These are phyloP conservation scores for Pseudonitzschia delicatissima DNA, from an alignment of 108 stramenopile species.

Conservation along the genomic window DNA sequence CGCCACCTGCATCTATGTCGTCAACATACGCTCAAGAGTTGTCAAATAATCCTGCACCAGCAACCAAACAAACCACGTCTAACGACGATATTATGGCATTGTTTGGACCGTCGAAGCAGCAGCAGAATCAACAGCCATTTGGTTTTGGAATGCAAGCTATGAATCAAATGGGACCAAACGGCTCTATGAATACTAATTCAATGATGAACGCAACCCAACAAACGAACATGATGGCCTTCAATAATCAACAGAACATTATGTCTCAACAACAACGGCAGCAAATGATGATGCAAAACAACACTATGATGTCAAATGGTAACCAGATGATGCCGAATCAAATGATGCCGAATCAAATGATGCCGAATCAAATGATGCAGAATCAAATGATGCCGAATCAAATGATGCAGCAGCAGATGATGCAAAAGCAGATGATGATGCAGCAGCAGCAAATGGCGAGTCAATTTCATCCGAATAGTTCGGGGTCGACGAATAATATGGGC, in stretches of 20 bases:
- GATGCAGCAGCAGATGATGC: slow-evolving; percentile 25
- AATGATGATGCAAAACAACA: slow-evolving; percentile 18
- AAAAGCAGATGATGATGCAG: slow-evolving; percentile 28
- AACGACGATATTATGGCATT: slow-evolving; percentile 68
- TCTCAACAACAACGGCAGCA: slow-evolving; percentile 9
- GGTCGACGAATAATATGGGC: slow-evolving; percentile 1
- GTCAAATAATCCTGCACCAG: background rate
- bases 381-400: slow-evolving; percentile 18
- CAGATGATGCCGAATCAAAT: no score
- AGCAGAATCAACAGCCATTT: slow-evolving; percentile 17
- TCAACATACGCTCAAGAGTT: slow-evolving; percentile 22
- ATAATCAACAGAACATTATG: slow-evolving; percentile 4
- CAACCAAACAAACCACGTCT: slow-evolving; percentile 20
- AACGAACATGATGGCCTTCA: slow-evolving; percentile 16
- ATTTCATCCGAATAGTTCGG: background rate
- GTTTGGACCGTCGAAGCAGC: slow-evolving; percentile 38
- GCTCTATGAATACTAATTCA: background rate
- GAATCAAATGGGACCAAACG: slow-evolving; percentile 20
- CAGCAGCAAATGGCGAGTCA: slow-evolving; percentile 21
- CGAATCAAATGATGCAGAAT: no score
- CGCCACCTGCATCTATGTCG: slow-evolving; percentile 24
- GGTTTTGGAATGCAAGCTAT: slow-evolving; percentile 16
- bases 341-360: slow-evolving; percentile 18
- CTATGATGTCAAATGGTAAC: slow-evolving; percentile 31
- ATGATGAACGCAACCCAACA: slow-evolving; percentile 35